phyloP scores from a whole-genome alignment of 768 basidiomycete species.

The Mrakia hoshinonis region DNA sequence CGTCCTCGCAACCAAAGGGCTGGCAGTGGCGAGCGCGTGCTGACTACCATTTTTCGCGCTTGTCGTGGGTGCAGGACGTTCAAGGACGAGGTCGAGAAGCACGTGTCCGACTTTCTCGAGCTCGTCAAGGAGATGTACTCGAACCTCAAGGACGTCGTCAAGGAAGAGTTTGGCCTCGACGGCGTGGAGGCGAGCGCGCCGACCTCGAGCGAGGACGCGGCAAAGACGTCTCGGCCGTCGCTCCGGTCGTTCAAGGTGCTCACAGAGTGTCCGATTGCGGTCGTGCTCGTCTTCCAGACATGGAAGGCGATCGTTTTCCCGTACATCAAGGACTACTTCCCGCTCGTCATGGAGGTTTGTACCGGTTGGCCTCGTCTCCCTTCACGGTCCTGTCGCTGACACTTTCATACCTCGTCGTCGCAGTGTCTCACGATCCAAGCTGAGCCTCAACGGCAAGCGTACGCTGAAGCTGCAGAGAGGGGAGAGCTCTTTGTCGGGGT shows the following conservation, averaged over 20 bases:
- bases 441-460: conserved; percentile 67
- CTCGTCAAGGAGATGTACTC: conserved; percentile 69
- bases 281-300: conserved; percentile 80
- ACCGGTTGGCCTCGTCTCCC: neutral
- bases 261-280: conserved; percentile 84
- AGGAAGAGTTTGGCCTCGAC: conserved; percentile 60
- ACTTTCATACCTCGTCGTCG: neutral
- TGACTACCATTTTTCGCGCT: neutral
- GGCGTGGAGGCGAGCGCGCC: conserved; percentile 8
- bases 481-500: conserved; percentile 76
- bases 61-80: conserved; percentile 10
- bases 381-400: neutral
- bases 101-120: conserved; percentile 66
- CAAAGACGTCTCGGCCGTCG: conserved; percentile 53
- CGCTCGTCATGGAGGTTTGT: conserved; percentile 59
- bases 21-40: neutral
- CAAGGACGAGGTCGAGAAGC: conserved; percentile 48
- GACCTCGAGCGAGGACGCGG: conserved; percentile 35
- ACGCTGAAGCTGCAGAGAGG: conserved; percentile 70
- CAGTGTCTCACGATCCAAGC: conserved; percentile 63
- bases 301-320: conserved; percentile 59
- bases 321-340: conserved; percentile 60
- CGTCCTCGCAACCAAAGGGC: neutral
- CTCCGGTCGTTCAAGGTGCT: conserved; percentile 86
- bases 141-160: conserved; percentile 63